phyloP scores from a whole-genome alignment of 140 eudicot species.

The Bidens hawaiensis region DNA sequence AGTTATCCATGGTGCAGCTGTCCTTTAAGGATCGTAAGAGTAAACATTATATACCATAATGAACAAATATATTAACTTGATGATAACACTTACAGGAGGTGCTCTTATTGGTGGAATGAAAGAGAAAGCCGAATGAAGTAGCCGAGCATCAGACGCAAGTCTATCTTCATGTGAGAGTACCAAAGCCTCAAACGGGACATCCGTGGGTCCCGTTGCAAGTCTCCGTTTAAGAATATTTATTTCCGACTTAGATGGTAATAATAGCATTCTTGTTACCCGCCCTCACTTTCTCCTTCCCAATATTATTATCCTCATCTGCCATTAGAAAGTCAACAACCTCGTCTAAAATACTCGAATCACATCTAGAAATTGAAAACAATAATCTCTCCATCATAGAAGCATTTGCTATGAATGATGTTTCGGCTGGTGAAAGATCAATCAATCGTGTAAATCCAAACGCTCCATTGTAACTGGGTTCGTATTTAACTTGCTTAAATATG shows the following conservation, averaged over 20 bases:
- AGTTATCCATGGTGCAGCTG: no score
- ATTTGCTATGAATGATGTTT: slow-evolving; percentile 61
- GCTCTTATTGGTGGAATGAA: slow-evolving; percentile 88
- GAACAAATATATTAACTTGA: not conserved
- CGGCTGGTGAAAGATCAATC: slow-evolving; percentile 80
- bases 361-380: slow-evolving; percentile 53
- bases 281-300: slow-evolving; percentile 68
- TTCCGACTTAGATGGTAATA: slow-evolving; percentile 66
- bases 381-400: slow-evolving; percentile 78
- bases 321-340: slow-evolving; percentile 46
- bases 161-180: slow-evolving; percentile 75
- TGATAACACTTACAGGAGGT: slow-evolving; percentile 69
- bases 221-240: slow-evolving; percentile 35
- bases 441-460: slow-evolving; percentile 77
- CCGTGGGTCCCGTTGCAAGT: slow-evolving; percentile 65
- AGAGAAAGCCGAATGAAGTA: slow-evolving; percentile 78
- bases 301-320: slow-evolving; percentile 42
- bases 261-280: slow-evolving; percentile 81
- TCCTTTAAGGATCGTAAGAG: no score
- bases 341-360: slow-evolving; percentile 43
- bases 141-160: slow-evolving; percentile 55
- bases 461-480: slow-evolving; percentile 34
- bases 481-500: slow-evolving; percentile 29
- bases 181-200: slow-evolving; percentile 78
- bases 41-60: not conserved